phyloP scores from a whole-genome alignment of 2,329 filamentous ascomycete genomes.

The Aspergillus sp. region DNA sequence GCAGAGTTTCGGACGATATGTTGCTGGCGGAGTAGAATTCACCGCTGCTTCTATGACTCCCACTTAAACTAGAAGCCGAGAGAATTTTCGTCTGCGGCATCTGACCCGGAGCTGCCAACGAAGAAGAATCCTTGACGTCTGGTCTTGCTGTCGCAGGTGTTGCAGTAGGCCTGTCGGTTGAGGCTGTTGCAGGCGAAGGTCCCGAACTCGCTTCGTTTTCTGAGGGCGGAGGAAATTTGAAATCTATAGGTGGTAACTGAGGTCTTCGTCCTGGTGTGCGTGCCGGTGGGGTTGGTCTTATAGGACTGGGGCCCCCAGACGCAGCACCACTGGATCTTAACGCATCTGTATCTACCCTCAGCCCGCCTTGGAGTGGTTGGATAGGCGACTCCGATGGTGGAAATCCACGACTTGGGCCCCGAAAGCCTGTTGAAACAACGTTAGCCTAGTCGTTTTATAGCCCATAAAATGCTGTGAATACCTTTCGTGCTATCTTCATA shows the following conservation, averaged over 20 bases:
- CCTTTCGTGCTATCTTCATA: conserved; percentile 44
- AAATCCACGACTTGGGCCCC: conserved; percentile 33
- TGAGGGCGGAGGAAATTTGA: conserved; percentile 57
- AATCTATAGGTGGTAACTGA: conserved; percentile 45
- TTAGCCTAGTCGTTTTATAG: neutral
- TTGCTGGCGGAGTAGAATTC: conserved; percentile 97
- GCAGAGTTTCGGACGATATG: conserved; percentile 87
- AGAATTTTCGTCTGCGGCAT: conserved; percentile 61
- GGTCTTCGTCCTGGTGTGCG: conserved; percentile 41
- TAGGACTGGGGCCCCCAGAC: conserved; percentile 32
- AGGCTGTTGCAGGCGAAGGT: conserved; percentile 24
- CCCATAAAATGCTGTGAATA: conserved; percentile 19
- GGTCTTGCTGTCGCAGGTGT: conserved; percentile 16
- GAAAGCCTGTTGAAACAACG: conserved; percentile 27
- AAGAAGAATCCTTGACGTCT: conserved; percentile 25
- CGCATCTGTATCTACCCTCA: conserved; percentile 37
- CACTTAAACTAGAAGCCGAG: conserved; percentile 72
- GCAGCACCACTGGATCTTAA: conserved; percentile 24
- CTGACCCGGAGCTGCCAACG: conserved; percentile 29
- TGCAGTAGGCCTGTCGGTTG: conserved; percentile 29
- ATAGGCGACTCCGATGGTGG: conserved; percentile 32
- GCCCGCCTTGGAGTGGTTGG: conserved; percentile 26
- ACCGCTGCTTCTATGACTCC: conserved; percentile 84
- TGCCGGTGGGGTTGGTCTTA: conserved; percentile 38
- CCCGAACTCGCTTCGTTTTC: conserved; percentile 26